phyloP scores from a whole-genome alignment of 2,329 filamentous ascomycete genomes.

The Herpotrichia juniperi region DNA sequence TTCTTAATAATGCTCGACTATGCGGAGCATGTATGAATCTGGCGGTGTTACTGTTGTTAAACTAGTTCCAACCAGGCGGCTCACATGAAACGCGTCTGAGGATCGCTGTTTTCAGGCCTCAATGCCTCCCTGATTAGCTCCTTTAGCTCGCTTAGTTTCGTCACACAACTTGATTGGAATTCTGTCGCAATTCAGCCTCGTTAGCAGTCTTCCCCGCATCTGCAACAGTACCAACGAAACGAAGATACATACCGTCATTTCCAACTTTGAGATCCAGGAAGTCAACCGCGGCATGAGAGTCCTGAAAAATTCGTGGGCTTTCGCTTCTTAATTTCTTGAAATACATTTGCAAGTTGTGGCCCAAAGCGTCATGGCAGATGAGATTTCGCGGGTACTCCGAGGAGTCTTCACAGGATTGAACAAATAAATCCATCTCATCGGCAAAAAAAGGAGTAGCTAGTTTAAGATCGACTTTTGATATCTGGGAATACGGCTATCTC shows the following conservation, averaged over 20 bases:
- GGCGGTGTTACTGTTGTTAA: not conserved
- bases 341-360: conserved; percentile 10
- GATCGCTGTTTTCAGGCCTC: conserved; percentile 10
- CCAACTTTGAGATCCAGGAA: conserved; percentile 10
- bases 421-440: conserved; percentile 11
- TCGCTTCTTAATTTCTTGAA: conserved; percentile 6
- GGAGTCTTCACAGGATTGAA: conserved; percentile 11
- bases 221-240: not conserved
- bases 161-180: conserved; percentile 7
- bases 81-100: conserved; percentile 22
- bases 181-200: not conserved
- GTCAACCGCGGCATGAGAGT: conserved; percentile 14
- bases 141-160: conserved; percentile 9
- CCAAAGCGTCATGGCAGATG: conserved; percentile 4
- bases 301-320: conserved; percentile 11
- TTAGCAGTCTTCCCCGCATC: not conserved
- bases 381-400: conserved; percentile 15
- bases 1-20: conserved; percentile 18
- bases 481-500: too few species aligned
- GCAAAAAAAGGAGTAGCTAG: not conserved
- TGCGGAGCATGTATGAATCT: conserved; percentile 25
- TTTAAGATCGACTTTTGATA: too few species aligned
- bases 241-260: conserved; percentile 1
- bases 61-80: not conserved
- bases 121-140: conserved; percentile 10